Base-by-base conservation (phyloP, 192 early-diverging fungal species). In the Mortierella hygrophila region DNA sequence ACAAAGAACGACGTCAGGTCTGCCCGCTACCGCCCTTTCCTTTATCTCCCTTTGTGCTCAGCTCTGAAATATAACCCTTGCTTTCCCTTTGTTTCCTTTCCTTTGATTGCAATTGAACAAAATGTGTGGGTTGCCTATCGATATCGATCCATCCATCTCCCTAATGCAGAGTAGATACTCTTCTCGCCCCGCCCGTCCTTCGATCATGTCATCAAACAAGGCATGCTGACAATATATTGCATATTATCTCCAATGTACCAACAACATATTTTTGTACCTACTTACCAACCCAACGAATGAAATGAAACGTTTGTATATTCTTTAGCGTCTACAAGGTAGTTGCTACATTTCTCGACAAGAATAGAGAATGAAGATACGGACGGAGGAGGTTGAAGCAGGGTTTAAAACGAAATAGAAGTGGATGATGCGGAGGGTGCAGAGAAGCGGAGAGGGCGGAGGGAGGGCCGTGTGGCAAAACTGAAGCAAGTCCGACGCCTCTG, bases 191-290 rank as follows among this genome's bases (percentile, higher is more conserved):
- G 54, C 54, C 11, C 23, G 11, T 10, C 21, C n/a, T 3, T 13
- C 57, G 60, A 65, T 65, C 60, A 32, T 57, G 55, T 57, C 55
- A 57, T 57, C 55, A 57, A 57, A n/a, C 7, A 57, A 65, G 60
- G 26, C 26, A 65, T 65, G 60, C 60, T 65, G 60, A 65, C 60
- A 65, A 32, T 65, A 65, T 0, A 65, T 65, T 65, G 60, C 60
- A 65, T 65, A 65, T 29, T 4, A 7, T 10, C 15, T 15, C n/a
- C 29, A 65, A 52, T 52, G 49, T 52, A 52, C 16, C 15, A 3
- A 52, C 16, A 16, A 52, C 26, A 65, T 65, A 65, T 3, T 26
- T 10, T 29, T 55, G 52, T 23, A 55, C 52, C 52, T 46, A 46
- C 44, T 9, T 3, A 18, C 49, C 20, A 18, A 18, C 49, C 16